Conservation (phyloP, 805 yeast genomes). For the Suhomyces tanzawaensis region DNA sequence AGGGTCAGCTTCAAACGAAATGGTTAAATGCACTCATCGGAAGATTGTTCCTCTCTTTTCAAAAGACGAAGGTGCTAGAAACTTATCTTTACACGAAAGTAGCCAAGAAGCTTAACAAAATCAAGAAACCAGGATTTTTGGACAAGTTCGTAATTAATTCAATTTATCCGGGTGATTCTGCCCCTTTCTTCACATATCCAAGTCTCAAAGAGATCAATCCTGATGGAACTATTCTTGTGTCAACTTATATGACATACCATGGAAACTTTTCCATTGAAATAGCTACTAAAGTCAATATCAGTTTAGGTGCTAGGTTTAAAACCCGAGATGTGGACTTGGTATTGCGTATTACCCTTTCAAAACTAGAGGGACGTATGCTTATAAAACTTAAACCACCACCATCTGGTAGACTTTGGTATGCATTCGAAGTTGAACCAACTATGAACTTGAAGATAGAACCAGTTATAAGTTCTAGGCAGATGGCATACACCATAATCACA, state of each 20-base stretch:
- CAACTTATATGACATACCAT: conserved; percentile 60
- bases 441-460: conserved; percentile 82
- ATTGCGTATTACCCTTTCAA: conserved; percentile 64
- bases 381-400: conserved; percentile 85
- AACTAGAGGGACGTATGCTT: conserved; percentile 70
- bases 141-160: conserved; percentile 76
- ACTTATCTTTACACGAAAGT: conserved; percentile 56
- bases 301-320: conserved; percentile 71
- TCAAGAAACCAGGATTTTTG: conserved; percentile 82
- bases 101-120: conserved; percentile 69
- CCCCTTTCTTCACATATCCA: conserved; percentile 79
- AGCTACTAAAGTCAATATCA: conserved; percentile 75
- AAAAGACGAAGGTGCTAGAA: conserved; percentile 67
- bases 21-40: conserved; percentile 93
- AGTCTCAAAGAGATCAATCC: conserved; percentile 66
- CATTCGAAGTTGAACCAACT: conserved; percentile 75
- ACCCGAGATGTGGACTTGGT: conserved; percentile 74
- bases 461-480: conserved; percentile 78
- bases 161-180: conserved; percentile 72
- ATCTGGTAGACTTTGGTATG: conserved; percentile 86
- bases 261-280: conserved; percentile 78
- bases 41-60: conserved; percentile 72
- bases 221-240: conserved; percentile 70
- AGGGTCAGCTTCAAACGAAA: conserved; percentile 76
- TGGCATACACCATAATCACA: conserved; percentile 76